Base-by-base conservation (phyloP, 257 asterid genomes). In the Coffea eugenioides region DNA sequence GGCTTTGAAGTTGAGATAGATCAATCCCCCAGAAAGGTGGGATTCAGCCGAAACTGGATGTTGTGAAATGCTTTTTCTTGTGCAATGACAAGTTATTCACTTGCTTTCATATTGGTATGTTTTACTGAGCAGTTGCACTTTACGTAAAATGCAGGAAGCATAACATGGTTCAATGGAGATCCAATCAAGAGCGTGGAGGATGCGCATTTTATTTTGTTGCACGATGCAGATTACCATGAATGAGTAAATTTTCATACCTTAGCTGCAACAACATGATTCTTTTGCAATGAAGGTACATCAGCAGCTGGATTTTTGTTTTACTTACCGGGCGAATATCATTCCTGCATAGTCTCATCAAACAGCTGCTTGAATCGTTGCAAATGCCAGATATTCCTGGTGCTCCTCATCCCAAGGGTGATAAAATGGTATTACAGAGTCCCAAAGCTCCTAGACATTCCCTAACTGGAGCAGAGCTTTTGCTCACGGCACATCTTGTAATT, bases 161-260 rank as follows among this genome's bases (percentile, higher is more conserved):
- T 89, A 70, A 84, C 85, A 18, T 93, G 96, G 97, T 91, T 88
- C 36, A 91, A 90, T 62, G 93, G 85, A 72, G 95, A 90, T 62
- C 69, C 85, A 34, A 78, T 87, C 23, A 92, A 92, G 76, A 85
- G 81, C 79, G 76, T 84, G 76, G 92, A 90, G 73, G 91, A 86
- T 66, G 87, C 91, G 73, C 96, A 87, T 84, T 91, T 81, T 78
- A 89, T 92, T 75, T 74, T 86, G 61, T 80, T 92, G 87, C 89
- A 85, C 49, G 86, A 81, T 74, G 82, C 95, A 25, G 90, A 93
- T 79, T 89, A 87, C 87, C 87, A 88, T 48, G 69, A 77, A 23
- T 90, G 85, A 86, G 76, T 57, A 52, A 59, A 64, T 36, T 48
- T 25, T 73, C 12, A 4, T 27, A 25, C 43, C 75, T 74, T n/a